These are phyloP conservation scores for Penicillium sp. DNA, from an alignment of 2,329 filamentous ascomycete species.

Conservation along the genomic window DNA sequence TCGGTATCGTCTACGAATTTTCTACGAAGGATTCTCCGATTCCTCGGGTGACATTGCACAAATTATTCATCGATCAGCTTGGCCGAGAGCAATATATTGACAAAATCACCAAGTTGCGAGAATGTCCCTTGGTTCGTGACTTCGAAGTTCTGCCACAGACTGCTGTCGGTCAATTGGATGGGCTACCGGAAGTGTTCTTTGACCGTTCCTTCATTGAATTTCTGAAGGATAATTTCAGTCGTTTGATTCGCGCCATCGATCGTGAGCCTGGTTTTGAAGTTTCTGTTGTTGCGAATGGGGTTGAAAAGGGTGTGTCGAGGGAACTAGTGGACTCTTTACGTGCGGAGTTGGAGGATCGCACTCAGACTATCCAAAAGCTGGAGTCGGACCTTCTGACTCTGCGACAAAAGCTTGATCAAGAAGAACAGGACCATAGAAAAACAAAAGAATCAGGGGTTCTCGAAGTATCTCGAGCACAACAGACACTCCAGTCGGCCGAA, in stretches of 20 bases:
- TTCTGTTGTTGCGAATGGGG: conserved; percentile 68
- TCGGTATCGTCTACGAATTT: conserved; percentile 92
- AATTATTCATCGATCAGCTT: conserved; percentile 67
- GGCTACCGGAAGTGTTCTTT: conserved; percentile 74
- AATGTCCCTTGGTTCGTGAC: conserved; percentile 73
- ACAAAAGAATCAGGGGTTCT: conserved; percentile 54
- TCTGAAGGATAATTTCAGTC: conserved; percentile 90
- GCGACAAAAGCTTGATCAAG: conserved; percentile 58
- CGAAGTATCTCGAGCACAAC: conserved; percentile 55
- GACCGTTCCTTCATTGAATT: conserved; percentile 85
- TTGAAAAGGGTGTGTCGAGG: conserved; percentile 86
- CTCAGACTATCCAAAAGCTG: conserved; percentile 52
- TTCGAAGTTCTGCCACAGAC: conserved; percentile 80
- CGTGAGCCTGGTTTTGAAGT: conserved; percentile 84
- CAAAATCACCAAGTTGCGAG: conserved; percentile 68
- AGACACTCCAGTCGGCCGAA: conserved; percentile 65
- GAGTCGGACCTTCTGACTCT: conserved; percentile 52
- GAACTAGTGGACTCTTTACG: conserved; percentile 84
- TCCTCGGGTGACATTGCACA: conserved; percentile 70
- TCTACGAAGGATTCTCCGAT: conserved; percentile 96
- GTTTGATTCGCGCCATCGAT: conserved; percentile 77
- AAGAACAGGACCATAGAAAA: conserved; percentile 65
- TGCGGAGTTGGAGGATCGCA: conserved; percentile 68
- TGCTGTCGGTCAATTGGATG: conserved; percentile 47
- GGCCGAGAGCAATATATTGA: conserved; percentile 85